Conservation (phyloP, 768 basidiomycete species). For the Neoboletus magnificus region DNA sequence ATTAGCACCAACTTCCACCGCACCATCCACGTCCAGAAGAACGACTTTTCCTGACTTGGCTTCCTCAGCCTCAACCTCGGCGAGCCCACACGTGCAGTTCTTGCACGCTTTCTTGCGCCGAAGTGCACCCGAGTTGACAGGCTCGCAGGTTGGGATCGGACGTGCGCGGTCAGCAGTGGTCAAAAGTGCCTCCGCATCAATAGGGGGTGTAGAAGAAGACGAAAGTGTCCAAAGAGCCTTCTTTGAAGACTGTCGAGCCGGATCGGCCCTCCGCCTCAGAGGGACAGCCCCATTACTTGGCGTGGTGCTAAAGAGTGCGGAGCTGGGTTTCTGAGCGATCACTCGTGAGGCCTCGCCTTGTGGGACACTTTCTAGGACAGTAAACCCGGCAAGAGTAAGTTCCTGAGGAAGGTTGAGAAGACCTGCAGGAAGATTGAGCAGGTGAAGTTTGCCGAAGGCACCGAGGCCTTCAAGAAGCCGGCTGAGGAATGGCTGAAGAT, state of each 20-base stretch:
- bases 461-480: constrained; percentile 58
- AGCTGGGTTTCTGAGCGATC: constrained; percentile 69
- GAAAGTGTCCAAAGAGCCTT: constrained; percentile 86
- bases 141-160: constrained; percentile 76
- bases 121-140: constrained; percentile 46
- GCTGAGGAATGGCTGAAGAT: constrained; percentile 52
- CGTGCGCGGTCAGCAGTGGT: constrained; percentile 79
- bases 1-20: constrained; percentile 54
- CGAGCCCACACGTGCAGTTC: constrained; percentile 93
- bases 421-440: constrained; percentile 50
- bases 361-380: constrained; percentile 42
- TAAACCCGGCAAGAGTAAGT: constrained; percentile 66
- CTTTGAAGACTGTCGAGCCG: constrained; percentile 67
- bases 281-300: constrained; percentile 38
- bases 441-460: constrained; percentile 66
- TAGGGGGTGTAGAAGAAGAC: constrained; percentile 63
- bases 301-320: constrained; percentile 23
- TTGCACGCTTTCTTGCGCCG: constrained; percentile 92
- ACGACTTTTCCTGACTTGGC: constrained; percentile 56
- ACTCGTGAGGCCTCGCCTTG: constrained; percentile 41
- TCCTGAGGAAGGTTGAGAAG: constrained; percentile 50
- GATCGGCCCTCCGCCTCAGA: constrained; percentile 50
- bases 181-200: constrained; percentile 81
- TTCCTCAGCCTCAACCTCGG: constrained; percentile 90
- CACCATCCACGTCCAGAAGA: constrained; percentile 57